Evolutionary conservation across 768 basidiomycete species (phyloP).

Genomic region (Clavulina sp.): DNA sequence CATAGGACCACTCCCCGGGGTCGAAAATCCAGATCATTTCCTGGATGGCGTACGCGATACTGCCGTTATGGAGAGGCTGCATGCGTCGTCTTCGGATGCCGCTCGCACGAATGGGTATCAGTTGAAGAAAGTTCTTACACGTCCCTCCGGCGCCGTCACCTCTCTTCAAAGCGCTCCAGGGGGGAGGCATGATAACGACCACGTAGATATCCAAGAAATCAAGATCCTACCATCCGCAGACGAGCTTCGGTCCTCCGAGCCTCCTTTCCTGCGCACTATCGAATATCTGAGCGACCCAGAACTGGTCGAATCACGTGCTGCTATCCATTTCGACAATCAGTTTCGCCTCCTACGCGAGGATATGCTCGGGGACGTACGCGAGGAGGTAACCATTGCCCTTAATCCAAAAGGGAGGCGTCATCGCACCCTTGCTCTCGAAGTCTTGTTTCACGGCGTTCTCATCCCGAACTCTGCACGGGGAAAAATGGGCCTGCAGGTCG

Average conservation of each 20-base stretch:
- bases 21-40: constrained; percentile 20
- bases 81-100: constrained; percentile 14
- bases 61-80: constrained; percentile 16
- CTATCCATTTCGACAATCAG: constrained; percentile 44
- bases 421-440: constrained; percentile 25
- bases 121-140: constrained; percentile 25
- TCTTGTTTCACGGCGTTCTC: constrained; percentile 4
- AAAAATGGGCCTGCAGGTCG: constrained; percentile 22
- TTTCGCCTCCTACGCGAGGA: constrained; percentile 49
- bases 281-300: constrained; percentile 27
- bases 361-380: constrained; percentile 38
- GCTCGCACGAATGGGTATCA: constrained; percentile 21
- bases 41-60: constrained; percentile 23
- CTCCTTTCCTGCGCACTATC: constrained; percentile 31
- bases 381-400: constrained; percentile 31
- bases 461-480: constrained; percentile 2
- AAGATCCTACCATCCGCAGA: constrained; percentile 46
- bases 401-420: constrained; percentile 25
- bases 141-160: neutral
- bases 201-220: constrained; percentile 39
- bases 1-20: constrained; percentile 18
- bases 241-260: constrained; percentile 30
- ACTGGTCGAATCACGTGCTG: constrained; percentile 21
- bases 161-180: constrained; percentile 27
- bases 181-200: constrained; percentile 56